Conservation (phyloP, 352 stramenopile genomes). For the Phytophthora constricta region DNA sequence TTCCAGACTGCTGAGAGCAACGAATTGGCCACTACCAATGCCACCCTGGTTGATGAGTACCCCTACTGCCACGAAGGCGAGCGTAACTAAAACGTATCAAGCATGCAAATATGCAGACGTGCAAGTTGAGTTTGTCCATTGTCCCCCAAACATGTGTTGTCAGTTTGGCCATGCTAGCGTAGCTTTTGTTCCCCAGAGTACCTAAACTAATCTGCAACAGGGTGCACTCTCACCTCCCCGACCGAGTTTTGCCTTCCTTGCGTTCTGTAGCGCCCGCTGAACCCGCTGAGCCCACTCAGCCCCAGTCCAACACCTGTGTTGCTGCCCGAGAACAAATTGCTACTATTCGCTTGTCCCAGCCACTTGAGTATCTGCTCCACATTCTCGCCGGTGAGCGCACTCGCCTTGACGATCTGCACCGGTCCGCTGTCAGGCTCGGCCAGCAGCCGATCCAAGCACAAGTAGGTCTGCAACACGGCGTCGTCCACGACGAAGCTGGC, state of each 20-base stretch:
- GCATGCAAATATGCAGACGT: background rate
- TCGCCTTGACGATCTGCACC: conserved; percentile 66
- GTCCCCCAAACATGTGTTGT: too few relatives aligned
- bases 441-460: conserved; percentile 62
- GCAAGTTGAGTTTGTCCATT: too few relatives aligned
- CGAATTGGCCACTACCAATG: conserved; percentile 18
- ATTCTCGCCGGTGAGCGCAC: conserved; percentile 67
- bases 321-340: conserved; percentile 24
- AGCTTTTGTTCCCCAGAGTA: background rate
- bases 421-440: conserved; percentile 34
- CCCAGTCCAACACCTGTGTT: conserved; percentile 8
- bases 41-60: conserved; percentile 43
- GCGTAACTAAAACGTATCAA: conserved; percentile 48
- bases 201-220: conserved; percentile 31
- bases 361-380: conserved; percentile 62
- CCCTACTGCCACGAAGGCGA: conserved; percentile 71
- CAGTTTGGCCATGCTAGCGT: too few relatives aligned
- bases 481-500: conserved; percentile 53
- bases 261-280: conserved; percentile 28
- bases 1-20: conserved; percentile 42
- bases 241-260: conserved; percentile 24
- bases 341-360: conserved; percentile 44
- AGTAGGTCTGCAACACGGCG: conserved; percentile 52
- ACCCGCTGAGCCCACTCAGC: conserved; percentile 12
- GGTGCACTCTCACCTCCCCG: conserved; percentile 39